Evolutionary conservation across 495 filamentous ascomycete genomes (phyloP), one percentile per base, ranked within the genome.

Genomic region (Podospora sp.): DNA sequence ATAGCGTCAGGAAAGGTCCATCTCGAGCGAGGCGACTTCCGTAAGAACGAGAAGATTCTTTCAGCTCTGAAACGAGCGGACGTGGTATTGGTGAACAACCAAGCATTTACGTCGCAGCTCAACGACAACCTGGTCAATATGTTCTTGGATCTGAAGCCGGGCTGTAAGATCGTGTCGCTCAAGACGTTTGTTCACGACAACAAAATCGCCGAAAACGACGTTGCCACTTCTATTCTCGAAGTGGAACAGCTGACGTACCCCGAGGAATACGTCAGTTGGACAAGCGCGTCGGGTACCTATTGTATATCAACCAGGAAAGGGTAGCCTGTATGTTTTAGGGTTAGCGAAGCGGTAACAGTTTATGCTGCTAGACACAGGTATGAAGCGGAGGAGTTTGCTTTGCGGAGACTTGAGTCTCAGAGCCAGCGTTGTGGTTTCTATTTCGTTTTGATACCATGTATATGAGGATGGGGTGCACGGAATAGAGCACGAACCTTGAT

Each of bases 61-160:
- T 83, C 85, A 40, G 85, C 90, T 26, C 80, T 99, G 27, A 89
- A 91, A 74, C 85, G 88, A 57, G 93, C 94, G 2, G 95, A 99
- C 76, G 92, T 97, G 26, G 86, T 99, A 24, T 84, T 99, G 33
- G 94, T 98, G 68, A 99, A 99, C 81, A 99, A 98, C 78, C 92
- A 98, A 78, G 95, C 91, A 22, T 99, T 99, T 76, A 91, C 88
- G 14, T 88, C 92, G 5, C 85, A 88, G 53, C 85, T 97, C 63
- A 99, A 98, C 78, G 90, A 91, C 73, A 85, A 89, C 69, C 85
- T 99, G 62, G 88, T 93, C 68, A 89, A 91, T 68, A 91, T 97
- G 80, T 99, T 99, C 75, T 78, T 99, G 67, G 95, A 99, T 75
- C 85, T 97, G 71, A 97, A 97, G 78, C 88, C 93, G 59, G 96